Evolutionary conservation across 805 yeast species (phyloP).

Genomic region (Nakazawaea wyomingensis): DNA sequence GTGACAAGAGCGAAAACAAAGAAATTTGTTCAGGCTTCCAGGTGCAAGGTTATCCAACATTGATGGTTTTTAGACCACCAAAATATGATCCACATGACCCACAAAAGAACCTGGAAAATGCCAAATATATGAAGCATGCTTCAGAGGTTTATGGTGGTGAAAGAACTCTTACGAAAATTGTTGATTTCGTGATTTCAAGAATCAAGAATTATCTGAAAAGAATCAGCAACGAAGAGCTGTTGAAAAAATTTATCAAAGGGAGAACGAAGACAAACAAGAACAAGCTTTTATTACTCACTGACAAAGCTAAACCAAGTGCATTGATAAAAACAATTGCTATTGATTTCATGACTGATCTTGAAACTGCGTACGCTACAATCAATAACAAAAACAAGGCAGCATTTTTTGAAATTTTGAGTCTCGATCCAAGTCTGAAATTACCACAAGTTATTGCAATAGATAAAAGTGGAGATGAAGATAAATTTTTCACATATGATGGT

Average conservation of each 20-base stretch:
- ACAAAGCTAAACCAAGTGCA: conserved; percentile 44
- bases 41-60: conserved; percentile 79
- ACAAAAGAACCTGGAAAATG: conserved; percentile 15
- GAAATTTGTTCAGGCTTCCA: conserved; percentile 60
- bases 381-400: conserved; percentile 22
- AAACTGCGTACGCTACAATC: conserved; percentile 40
- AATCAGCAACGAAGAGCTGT: conserved; percentile 30
- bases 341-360: conserved; percentile 52
- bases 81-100: conserved; percentile 32
- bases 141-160: conserved; percentile 58
- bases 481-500: conserved; percentile 23
- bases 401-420: conserved; percentile 9
- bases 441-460: conserved; percentile 23
- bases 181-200: conserved; percentile 49
- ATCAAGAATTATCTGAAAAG: conserved; percentile 63
- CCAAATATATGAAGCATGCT: conserved; percentile 32
- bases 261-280: conserved; percentile 19
- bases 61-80: conserved; percentile 79
- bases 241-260: conserved; percentile 24
- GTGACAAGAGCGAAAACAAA: conserved; percentile 68
- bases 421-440: conserved; percentile 13
- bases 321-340: conserved; percentile 62
- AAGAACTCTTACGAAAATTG: conserved; percentile 49
- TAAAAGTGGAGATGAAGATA: conserved; percentile 11
- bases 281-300: conserved; percentile 50